Conservation (phyloP, 2,329 filamentous ascomycete genomes). For the Ophiostoma montium region DNA sequence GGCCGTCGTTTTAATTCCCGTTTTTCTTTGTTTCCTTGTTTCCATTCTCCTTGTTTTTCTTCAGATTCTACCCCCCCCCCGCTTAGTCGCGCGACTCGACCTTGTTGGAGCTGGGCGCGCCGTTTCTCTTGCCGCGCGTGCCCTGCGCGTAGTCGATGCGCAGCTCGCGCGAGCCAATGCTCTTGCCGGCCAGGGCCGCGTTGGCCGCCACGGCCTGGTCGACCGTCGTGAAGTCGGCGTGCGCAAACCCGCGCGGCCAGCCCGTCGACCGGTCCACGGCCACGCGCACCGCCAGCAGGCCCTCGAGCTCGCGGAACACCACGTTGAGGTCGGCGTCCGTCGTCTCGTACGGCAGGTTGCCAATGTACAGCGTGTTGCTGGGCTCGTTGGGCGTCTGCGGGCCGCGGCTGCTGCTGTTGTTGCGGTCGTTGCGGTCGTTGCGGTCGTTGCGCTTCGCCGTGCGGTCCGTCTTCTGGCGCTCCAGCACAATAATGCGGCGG, state of each 20-base stretch:
- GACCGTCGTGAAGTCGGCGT: conserved; percentile 62
- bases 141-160: conserved; percentile 41
- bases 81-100: neutral
- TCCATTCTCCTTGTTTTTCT: neutral
- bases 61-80: neutral
- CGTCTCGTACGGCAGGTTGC: conserved; percentile 77
- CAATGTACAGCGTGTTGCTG: conserved; percentile 49
- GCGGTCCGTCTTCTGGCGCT: conserved; percentile 8
- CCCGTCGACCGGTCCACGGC: conserved; percentile 71
- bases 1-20: neutral
- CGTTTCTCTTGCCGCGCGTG: neutral
- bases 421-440: too few species aligned
- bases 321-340: conserved; percentile 70
- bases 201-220: conserved; percentile 49
- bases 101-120: neutral
- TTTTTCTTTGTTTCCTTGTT: neutral
- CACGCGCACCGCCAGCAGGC: conserved; percentile 63
- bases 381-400: conserved; percentile 21
- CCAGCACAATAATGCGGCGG: conserved; percentile 19
- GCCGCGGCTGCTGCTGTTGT: neutral
- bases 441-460: neutral
- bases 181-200: conserved; percentile 38
- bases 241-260: conserved; percentile 69
- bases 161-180: conserved; percentile 52
- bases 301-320: conserved; percentile 55